A percentile compares a stretch with the other conserved stretches of the same genome.
phyloP scores from a whole-genome alignment of 495 filamentous ascomycete species.

The Talaromyces adpressus region DNA sequence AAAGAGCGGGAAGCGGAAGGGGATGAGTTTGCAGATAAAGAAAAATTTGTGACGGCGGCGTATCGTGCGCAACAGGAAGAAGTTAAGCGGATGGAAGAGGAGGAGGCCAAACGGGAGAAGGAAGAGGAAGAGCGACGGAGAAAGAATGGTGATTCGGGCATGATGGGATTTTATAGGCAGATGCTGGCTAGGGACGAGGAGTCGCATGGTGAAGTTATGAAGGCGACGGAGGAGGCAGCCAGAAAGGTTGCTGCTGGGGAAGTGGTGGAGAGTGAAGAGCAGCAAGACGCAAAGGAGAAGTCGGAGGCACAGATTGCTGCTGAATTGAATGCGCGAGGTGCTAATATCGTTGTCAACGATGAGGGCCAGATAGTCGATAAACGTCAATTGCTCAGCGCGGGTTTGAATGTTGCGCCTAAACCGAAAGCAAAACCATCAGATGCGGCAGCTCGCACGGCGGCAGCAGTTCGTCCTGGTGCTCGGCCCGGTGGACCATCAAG shows the following conservation, averaged over 20 bases:
- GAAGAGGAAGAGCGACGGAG: conserved; percentile 55
- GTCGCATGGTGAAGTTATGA: conserved; percentile 60
- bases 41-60: conserved; percentile 93
- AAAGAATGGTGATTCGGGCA: conserved; percentile 59
- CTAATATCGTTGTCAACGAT: conserved; percentile 73
- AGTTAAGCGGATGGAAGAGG: conserved; percentile 66
- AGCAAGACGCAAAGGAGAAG: conserved; percentile 46
- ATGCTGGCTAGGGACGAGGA: conserved; percentile 72
- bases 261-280: conserved; percentile 14
- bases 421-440: conserved; percentile 35
- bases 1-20: conserved; percentile 89
- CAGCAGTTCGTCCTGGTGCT: conserved; percentile 23
- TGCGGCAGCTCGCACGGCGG: conserved; percentile 19
- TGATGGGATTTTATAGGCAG: conserved; percentile 82
- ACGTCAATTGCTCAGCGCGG: conserved; percentile 78
- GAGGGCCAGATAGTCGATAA: conserved; percentile 94
- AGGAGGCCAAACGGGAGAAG: conserved; percentile 66
- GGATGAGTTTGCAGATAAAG: conserved; percentile 90
- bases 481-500: conserved; percentile 22
- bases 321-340: conserved; percentile 65
- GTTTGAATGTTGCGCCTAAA: conserved; percentile 72
- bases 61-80: conserved; percentile 93
- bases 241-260: conserved; percentile 42
- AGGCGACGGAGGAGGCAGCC: conserved; percentile 62
- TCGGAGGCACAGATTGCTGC: conserved; percentile 63